Conservation (phyloP, 495 filamentous ascomycete genomes). For the Podospora sp. region DNA sequence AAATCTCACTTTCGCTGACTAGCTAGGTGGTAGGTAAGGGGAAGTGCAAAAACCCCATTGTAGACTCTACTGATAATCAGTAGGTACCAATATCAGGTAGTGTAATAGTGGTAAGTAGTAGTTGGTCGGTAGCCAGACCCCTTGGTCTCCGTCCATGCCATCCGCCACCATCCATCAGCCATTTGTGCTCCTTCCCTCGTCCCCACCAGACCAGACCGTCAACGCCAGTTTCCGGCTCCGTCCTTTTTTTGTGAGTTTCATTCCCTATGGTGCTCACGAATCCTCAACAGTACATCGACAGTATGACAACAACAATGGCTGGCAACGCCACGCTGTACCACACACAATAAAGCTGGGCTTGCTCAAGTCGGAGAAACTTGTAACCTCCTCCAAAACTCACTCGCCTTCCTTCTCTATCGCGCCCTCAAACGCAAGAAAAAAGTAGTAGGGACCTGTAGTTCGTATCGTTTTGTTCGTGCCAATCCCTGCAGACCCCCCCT, state of each 20-base stretch:
- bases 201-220: not conserved
- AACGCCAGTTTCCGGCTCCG: not conserved
- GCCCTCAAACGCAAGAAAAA: not conserved
- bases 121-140: not conserved
- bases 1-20: not conserved
- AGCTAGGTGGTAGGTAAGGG: not conserved
- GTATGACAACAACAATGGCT: not conserved
- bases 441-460: not conserved
- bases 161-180: not conserved
- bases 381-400: not conserved
- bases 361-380: not conserved
- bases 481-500: not conserved
- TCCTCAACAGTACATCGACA: not conserved
- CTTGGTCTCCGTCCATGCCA: not conserved
- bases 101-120: not conserved
- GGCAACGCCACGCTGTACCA: not conserved
- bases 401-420: not conserved
- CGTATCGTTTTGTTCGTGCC: not conserved
- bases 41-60: not conserved
- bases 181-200: not conserved
- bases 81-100: not conserved
- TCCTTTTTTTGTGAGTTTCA: slow-evolving; percentile 2
- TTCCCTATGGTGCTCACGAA: not conserved
- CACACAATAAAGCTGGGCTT: not conserved
- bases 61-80: not conserved